Evolutionary conservation across 1,139 yeast species (phyloP), one percentile per base, ranked within the genome.

Genomic region (Debaryomyces udenii): DNA sequence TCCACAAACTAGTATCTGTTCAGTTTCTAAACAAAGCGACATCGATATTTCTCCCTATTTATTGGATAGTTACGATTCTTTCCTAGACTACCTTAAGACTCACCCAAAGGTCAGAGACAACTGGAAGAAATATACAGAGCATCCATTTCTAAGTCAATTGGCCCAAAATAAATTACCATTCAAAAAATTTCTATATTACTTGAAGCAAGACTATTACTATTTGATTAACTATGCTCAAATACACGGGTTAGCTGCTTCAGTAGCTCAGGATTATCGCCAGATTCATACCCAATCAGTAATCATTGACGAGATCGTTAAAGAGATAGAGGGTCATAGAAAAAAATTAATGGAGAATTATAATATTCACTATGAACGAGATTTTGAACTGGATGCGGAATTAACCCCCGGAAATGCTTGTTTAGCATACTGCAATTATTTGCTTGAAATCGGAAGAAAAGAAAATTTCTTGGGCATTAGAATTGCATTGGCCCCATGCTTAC

Each of bases 401-500:
- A 51, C 59, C 17, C 81, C 86, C 27, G 80, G 80, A 1, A 63
- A 70, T 16, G 86, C 86, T 3, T 78, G 87, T 50, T 53, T 61
- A 16, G 74, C 73, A 1, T 87, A 87, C 56, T 77, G 87, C 29
- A 66, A 82, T 33, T 86, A 80, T 49, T 66, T 87, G 43, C 56
- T 74, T 32, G 70, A 76, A 27, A 63, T 82, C 6, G 84, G 85
- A 2, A 62, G 66, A 26, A 64, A 60, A 31, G 72, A 70, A 29
- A 85, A 83, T 55, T 85, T 82, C 75, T 60, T 83, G 28, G 86
- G 83, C 17, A 73, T 84, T 38, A 78, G 80, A 45, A 75, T 82
- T 5, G 87, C 94, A 0, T 62, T 86, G 39, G 77, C 90, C 2
- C 95, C 96, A 0, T 87, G 96, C 59, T 64, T 86, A 32, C 77